Conservation (phyloP, 2,329 filamentous ascomycete genomes). For the Metarhizium guizhouense region DNA sequence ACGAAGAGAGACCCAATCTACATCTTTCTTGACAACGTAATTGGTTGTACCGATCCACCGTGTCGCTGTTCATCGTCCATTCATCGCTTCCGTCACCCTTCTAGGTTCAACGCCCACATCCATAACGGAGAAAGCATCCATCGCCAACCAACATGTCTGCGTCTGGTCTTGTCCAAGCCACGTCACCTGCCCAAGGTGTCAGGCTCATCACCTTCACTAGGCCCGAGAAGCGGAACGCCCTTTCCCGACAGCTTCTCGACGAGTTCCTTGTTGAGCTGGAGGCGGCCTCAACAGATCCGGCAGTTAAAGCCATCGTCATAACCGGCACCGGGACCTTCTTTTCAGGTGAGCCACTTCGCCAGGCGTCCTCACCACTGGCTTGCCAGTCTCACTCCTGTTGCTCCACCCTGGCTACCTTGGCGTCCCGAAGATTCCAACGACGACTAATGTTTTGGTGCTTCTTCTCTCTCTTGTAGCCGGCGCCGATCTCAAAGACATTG, state of each 20-base stretch:
- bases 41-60: background rate
- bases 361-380: background rate
- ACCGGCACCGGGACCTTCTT: conserved; percentile 23
- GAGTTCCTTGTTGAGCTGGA: conserved; percentile 28
- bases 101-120: background rate
- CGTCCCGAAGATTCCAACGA: background rate
- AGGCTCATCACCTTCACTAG: conserved; percentile 43
- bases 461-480: conserved; percentile 17
- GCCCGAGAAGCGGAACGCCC: conserved; percentile 49
- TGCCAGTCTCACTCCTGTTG: background rate
- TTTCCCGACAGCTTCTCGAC: conserved; percentile 41
- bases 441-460: background rate
- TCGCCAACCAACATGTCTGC: conserved; percentile 8
- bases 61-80: background rate
- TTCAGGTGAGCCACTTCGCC: conserved; percentile 9
- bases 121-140: background rate
- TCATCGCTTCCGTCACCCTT: background rate
- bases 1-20: background rate
- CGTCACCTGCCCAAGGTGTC: conserved; percentile 23
- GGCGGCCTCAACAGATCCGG: conserved; percentile 11
- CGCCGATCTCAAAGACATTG: conserved; percentile 27
- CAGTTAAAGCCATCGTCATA: conserved; percentile 26
- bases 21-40: background rate
- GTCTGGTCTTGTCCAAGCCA: conserved; percentile 11
- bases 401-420: conserved; percentile 3